These are phyloP conservation scores for Calocera viscosa DNA, from an alignment of 768 basidiomycete genomes.

Conservation along the genomic window DNA sequence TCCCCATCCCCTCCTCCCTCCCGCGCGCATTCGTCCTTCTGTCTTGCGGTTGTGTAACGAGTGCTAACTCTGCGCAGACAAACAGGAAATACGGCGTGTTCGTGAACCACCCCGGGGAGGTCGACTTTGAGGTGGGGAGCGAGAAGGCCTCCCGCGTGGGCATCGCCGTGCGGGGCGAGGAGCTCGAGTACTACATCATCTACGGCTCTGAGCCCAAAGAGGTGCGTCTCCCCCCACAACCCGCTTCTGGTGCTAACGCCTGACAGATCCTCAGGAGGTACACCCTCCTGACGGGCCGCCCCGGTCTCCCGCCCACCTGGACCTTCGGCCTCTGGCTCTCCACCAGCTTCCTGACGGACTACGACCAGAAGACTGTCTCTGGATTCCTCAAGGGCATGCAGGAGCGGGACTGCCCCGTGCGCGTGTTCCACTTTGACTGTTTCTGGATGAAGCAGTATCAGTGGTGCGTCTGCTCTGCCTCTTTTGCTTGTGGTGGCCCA, in stretches of 20 bases:
- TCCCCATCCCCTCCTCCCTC: conserved; percentile 44
- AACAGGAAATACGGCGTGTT: conserved; percentile 63
- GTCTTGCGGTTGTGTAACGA: not conserved
- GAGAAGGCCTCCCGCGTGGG: conserved; percentile 45
- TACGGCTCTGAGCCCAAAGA: conserved; percentile 55
- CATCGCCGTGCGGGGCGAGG: conserved; percentile 47
- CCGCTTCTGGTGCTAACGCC: not conserved
- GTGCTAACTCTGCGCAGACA: not conserved
- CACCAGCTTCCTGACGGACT: conserved; percentile 60
- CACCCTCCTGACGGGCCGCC: conserved; percentile 51
- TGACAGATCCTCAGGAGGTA: conserved; percentile 45
- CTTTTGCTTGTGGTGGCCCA: not conserved
- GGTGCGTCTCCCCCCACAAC: conserved; percentile 27
- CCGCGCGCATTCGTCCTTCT: conserved; percentile 23
- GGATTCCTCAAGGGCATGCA: conserved; percentile 61
- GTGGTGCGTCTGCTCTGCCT: conserved; percentile 12
- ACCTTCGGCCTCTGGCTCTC: conserved; percentile 68
- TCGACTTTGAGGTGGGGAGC: conserved; percentile 48
- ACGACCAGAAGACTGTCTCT: conserved; percentile 51
- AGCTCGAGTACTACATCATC: conserved; percentile 58
- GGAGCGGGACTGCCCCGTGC: conserved; percentile 44
- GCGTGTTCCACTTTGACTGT: conserved; percentile 62
- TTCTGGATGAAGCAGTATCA: conserved; percentile 25
- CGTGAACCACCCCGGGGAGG: conserved; percentile 54
- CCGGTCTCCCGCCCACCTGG: conserved; percentile 55